phyloP scores from a whole-genome alignment of 2,329 filamentous ascomycete species.

The Berkeleyomyces basicola region DNA sequence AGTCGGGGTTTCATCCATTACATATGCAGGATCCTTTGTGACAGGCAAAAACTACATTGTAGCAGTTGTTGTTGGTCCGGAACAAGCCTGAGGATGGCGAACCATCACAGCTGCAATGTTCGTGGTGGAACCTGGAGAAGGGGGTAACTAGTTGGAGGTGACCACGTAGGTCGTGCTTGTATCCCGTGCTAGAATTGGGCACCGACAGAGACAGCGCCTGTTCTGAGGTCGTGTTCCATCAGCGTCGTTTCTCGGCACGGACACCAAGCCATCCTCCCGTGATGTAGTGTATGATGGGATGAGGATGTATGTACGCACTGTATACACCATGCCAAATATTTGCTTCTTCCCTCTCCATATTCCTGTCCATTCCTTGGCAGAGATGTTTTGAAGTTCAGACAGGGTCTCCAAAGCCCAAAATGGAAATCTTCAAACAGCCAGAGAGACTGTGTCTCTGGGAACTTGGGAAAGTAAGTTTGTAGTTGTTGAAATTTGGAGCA shows the following conservation, averaged over 20 bases:
- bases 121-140: not conserved
- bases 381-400: not conserved
- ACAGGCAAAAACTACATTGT: not conserved
- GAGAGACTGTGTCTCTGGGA: not conserved
- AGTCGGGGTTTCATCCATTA: not conserved
- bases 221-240: not conserved
- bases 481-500: not conserved
- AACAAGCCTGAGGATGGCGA: not conserved
- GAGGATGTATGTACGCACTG: not conserved
- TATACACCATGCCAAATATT: not conserved
- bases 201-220: not conserved
- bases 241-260: not conserved
- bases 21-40: slow-evolving; percentile 3
- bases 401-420: not conserved
- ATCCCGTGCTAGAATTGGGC: not conserved
- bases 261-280: not conserved
- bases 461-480: not conserved
- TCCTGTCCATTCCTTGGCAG: not conserved
- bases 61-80: not conserved
- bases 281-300: not conserved
- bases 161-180: too few species aligned
- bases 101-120: not conserved
- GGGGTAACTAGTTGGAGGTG: not conserved
- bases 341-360: not conserved
- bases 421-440: not conserved